Percentiles rank a stretch among this genome's conserved stretches.
Conservation (phyloP, 2,329 filamentous ascomycete species). For the Ophiocordyceps camponoti-floridani region DNA sequence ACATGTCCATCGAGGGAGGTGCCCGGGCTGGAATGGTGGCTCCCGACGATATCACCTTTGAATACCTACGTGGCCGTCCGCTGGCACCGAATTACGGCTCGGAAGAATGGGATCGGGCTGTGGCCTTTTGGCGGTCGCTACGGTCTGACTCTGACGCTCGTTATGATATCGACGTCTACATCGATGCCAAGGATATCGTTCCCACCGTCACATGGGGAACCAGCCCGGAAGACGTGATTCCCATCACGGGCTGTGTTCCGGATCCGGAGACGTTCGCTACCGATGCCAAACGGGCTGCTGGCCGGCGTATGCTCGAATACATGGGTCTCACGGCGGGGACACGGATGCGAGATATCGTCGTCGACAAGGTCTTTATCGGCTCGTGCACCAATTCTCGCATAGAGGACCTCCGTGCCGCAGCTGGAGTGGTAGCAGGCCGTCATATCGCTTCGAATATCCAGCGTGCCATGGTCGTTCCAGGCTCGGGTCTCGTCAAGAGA, state of each 20-base stretch:
- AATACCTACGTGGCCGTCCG: slow-evolving; percentile 83
- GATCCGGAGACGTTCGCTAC: slow-evolving; percentile 74
- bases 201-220: slow-evolving; percentile 96
- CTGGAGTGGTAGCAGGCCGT: slow-evolving; percentile 69
- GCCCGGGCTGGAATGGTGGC: slow-evolving; percentile 94
- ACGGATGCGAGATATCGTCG: slow-evolving; percentile 72
- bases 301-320: slow-evolving; percentile 74
- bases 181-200: slow-evolving; percentile 82
- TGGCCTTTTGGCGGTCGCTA: slow-evolving; percentile 73
- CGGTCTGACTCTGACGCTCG: slow-evolving; percentile 76
- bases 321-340: slow-evolving; percentile 85
- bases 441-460: slow-evolving; percentile 80
- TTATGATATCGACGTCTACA: slow-evolving; percentile 77
- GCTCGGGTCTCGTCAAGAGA: slow-evolving; percentile 83
- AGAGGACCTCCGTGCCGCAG: slow-evolving; percentile 81
- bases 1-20: slow-evolving; percentile 96
- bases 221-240: slow-evolving; percentile 87
- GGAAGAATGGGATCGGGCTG: slow-evolving; percentile 75
- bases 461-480: slow-evolving; percentile 89
- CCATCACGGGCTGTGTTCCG: slow-evolving; percentile 81
- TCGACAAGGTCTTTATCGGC: slow-evolving; percentile 97
- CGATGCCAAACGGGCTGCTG: slow-evolving; percentile 63
- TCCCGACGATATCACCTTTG: slow-evolving; percentile 83
- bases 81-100: slow-evolving; percentile 73
- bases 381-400: slow-evolving; percentile 97